Evolutionary conservation across 2,329 filamentous ascomycete species (phyloP).

Genomic region (Akanthomyces dipterigenus): DNA sequence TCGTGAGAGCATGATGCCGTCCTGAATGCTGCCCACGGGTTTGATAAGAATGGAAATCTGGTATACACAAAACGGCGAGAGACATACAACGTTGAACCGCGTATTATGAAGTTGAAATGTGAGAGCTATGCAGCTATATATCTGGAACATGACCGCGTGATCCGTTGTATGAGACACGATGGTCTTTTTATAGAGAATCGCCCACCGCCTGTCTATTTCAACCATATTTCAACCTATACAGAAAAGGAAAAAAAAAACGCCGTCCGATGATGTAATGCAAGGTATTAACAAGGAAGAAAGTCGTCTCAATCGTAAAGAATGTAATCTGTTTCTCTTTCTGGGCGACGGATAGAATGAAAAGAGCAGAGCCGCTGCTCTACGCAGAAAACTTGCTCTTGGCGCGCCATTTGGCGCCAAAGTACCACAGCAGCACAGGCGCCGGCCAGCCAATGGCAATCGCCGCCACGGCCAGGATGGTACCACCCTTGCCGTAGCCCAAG

Average conservation of each 20-base stretch:
- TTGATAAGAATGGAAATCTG: background rate
- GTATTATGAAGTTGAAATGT: background rate
- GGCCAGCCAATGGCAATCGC: slow-evolving; percentile 35
- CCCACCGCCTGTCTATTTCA: background rate
- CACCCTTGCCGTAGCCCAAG: slow-evolving; percentile 37
- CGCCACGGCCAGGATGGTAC: slow-evolving; percentile 35
- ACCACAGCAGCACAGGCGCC: slow-evolving; percentile 38
- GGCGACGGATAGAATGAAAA: background rate
- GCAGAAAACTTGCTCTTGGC: slow-evolving; percentile 21
- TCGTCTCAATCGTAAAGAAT: background rate
- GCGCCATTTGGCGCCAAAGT: slow-evolving; percentile 34
- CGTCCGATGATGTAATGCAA: background rate
- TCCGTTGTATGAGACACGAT: background rate
- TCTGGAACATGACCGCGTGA: no score
- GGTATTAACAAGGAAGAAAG: background rate
- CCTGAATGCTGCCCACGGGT: background rate
- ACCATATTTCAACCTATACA: background rate
- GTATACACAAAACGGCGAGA: background rate
- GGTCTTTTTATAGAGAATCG: background rate
- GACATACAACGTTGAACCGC: background rate
- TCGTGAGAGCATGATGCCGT: slow-evolving; percentile 10
- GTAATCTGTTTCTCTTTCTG: background rate
- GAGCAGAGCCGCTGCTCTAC: background rate
- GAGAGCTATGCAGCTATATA: background rate
- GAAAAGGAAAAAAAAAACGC: background rate